Conservation (phyloP, 768 basidiomycete genomes). For the Tricholoma hemisulphureum region DNA sequence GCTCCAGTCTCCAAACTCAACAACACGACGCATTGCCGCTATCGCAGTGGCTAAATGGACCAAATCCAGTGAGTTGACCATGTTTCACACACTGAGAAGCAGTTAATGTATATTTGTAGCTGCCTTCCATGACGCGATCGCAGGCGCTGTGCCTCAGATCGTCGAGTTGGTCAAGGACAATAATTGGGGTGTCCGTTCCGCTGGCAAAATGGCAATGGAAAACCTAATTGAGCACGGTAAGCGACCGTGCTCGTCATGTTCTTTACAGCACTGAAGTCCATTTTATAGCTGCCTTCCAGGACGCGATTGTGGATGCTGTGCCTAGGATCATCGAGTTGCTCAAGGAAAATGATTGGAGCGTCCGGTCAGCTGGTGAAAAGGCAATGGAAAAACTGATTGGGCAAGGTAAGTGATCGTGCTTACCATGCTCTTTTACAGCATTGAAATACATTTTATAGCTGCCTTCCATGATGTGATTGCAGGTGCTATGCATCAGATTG, state of each 20-base stretch:
- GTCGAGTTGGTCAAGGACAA: background rate
- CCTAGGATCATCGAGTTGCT: background rate
- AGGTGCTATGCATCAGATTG: no score
- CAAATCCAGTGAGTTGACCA: no score
- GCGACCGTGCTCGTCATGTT: no score
- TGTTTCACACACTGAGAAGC: no score
- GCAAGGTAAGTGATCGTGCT: background rate
- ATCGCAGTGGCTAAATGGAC: no score
- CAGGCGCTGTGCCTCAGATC: background rate
- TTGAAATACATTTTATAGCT: no score
- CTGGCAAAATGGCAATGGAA: background rate
- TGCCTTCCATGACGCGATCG: background rate
- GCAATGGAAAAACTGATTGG: background rate
- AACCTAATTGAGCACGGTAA: no score
- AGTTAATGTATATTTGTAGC: background rate
- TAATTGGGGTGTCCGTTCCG: background rate
- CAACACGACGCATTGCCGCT: no score
- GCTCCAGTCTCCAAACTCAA: no score
- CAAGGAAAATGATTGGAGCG: background rate
- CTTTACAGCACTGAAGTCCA: no score
- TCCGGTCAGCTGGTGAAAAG: background rate
- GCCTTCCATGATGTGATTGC: no score
- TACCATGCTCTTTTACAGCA: background rate
- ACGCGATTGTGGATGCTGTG: background rate
- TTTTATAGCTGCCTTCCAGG: background rate